Evolutionary conservation across 2,329 filamentous ascomycete species (phyloP).

Genomic region (Coniochaeta sp.): DNA sequence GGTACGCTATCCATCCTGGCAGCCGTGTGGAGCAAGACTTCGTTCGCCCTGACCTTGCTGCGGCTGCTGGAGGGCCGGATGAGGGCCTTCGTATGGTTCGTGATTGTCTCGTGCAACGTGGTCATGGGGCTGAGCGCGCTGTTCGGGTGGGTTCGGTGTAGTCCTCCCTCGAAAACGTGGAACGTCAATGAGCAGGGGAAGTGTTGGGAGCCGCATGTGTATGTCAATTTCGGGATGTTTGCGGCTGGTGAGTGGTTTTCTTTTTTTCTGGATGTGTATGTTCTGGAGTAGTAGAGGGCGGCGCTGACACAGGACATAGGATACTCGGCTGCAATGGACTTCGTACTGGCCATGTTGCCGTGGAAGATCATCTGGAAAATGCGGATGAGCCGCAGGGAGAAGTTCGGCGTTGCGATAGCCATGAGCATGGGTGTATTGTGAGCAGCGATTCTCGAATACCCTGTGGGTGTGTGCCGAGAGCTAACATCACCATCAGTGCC

Average conservation of each 20-base stretch:
- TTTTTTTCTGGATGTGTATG: not conserved
- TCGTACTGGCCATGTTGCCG: conserved; percentile 20
- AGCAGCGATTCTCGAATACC: not conserved
- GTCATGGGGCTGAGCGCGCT: conserved; percentile 10
- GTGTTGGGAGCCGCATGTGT: conserved; percentile 8
- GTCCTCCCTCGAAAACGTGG: conserved; percentile 5
- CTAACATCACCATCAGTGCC: conserved; percentile 2
- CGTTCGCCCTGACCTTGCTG: conserved; percentile 27
- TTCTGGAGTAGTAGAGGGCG: too few species aligned
- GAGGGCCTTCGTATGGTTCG: conserved; percentile 21
- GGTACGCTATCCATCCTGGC: conserved; percentile 23
- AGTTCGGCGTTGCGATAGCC: conserved; percentile 20
- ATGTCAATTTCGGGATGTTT: conserved; percentile 9
- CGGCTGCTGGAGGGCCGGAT: conserved; percentile 20
- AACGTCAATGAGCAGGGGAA: conserved; percentile 7
- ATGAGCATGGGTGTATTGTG: conserved; percentile 25
- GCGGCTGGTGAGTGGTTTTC: conserved; percentile 7
- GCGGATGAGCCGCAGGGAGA: conserved; percentile 22
- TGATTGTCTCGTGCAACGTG: conserved; percentile 21
- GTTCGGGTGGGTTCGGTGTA: conserved; percentile 10
- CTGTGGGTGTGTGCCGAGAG: too few species aligned
- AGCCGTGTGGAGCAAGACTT: conserved; percentile 30
- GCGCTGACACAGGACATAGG: conserved; percentile 1
- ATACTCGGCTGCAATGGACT: conserved; percentile 20
- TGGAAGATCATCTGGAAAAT: conserved; percentile 22